Evolutionary conservation across 495 filamentous ascomycete species (phyloP).

Genomic region (Penicillium manginii): DNA sequence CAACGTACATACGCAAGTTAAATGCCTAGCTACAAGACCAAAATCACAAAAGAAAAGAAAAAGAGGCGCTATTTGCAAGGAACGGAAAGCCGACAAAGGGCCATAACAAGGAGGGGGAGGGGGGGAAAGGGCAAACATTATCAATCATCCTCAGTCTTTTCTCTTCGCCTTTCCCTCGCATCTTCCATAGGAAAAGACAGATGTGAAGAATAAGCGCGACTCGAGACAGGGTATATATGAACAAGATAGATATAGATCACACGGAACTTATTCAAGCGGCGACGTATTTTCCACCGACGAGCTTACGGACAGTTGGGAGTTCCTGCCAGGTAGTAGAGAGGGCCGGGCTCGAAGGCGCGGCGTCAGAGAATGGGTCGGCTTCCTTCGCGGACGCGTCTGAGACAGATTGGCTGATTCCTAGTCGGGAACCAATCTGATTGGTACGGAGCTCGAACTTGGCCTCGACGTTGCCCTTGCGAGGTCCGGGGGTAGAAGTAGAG

Average conservation of each 20-base stretch:
- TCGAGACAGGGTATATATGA: constrained; percentile 21
- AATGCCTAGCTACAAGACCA: constrained; percentile 31
- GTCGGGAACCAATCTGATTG: constrained; percentile 57
- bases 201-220: constrained; percentile 7
- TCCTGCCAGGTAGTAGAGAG: constrained; percentile 67
- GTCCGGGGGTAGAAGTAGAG: constrained; percentile 72
- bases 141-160: constrained; percentile 12
- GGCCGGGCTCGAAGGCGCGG: constrained; percentile 41
- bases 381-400: constrained; percentile 37
- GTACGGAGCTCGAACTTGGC: constrained; percentile 77
- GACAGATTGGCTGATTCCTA: constrained; percentile 59
- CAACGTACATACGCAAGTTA: constrained; percentile 19
- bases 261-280: constrained; percentile 29
- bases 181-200: not conserved
- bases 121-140: constrained; percentile 16
- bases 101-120: not conserved
- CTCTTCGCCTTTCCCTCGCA: not conserved
- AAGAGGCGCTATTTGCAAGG: constrained; percentile 32
- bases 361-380: constrained; percentile 71
- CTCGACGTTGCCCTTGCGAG: constrained; percentile 75
- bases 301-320: constrained; percentile 69
- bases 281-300: constrained; percentile 78
- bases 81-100: constrained; percentile 9
- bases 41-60: constrained; percentile 21
- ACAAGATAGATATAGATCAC: constrained; percentile 9